These are phyloP conservation scores for Theobroma grandiflorum DNA, from an alignment of 441 rosid species.

Conservation along the genomic window DNA sequence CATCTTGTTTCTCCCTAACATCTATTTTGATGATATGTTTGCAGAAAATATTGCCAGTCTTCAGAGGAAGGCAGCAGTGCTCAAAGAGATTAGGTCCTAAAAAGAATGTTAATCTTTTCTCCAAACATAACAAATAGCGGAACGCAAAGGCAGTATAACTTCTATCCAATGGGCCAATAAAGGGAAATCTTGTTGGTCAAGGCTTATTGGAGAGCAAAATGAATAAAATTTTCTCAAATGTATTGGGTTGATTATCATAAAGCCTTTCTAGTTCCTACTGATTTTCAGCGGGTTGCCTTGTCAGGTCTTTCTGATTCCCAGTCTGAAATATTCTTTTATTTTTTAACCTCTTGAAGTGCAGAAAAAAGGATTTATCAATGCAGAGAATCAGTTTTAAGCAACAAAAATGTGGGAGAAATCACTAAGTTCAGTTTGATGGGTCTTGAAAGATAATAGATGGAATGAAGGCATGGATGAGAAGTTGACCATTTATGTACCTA, in stretches of 20 bases:
- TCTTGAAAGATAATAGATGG: slow-evolving; percentile 2
- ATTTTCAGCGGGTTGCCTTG: background rate
- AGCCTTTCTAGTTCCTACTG: background rate
- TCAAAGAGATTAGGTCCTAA: slow-evolving; percentile 17
- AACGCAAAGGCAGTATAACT: background rate
- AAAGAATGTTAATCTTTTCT: slow-evolving; percentile 1
- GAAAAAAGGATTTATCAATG: background rate
- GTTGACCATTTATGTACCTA: background rate
- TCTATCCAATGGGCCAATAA: background rate
- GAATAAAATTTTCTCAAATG: background rate
- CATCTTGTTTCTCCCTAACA: slow-evolving; percentile 14
- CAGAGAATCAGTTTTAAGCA: background rate
- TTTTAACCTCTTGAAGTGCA: background rate
- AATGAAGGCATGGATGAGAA: slow-evolving; percentile 3
- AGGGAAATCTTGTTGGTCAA: background rate
- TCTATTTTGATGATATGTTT: slow-evolving; percentile 4
- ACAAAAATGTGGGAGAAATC: background rate
- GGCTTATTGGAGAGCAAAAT: slow-evolving; percentile 8
- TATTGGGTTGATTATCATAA: background rate
- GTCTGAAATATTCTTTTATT: background rate
- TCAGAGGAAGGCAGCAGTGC: background rate
- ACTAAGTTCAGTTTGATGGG: background rate
- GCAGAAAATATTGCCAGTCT: slow-evolving; percentile 27
- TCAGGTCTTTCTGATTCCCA: background rate
- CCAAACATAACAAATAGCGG: background rate